Evolutionary conservation across 345 rosid species (phyloP).

Genomic region (Populus ilicifolia): DNA sequence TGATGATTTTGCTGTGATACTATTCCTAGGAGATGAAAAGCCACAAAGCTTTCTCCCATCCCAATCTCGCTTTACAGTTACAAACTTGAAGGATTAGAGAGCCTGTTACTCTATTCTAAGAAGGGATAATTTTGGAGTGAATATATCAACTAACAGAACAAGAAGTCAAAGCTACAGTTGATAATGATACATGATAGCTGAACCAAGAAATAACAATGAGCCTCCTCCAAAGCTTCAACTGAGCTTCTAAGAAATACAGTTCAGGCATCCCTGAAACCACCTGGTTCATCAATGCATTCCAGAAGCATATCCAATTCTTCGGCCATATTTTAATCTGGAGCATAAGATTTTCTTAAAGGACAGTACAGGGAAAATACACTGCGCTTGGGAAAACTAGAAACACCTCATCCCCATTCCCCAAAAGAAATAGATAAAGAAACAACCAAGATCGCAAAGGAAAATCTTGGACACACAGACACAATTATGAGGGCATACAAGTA

Average conservation of each 20-base stretch:
- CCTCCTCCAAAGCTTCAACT: slow-evolving; percentile 65
- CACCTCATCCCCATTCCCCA: background rate
- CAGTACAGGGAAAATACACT: slow-evolving; percentile 4
- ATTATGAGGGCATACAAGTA: background rate
- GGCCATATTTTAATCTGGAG: slow-evolving; percentile 70
- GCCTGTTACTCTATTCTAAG: background rate
- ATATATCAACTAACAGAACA: slow-evolving; percentile 11
- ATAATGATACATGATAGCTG: background rate
- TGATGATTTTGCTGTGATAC: background rate
- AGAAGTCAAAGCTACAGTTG: slow-evolving; percentile 6
- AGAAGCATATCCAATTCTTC: slow-evolving; percentile 73
- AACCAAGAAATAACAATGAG: background rate
- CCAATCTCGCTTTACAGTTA: background rate
- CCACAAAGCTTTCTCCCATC: background rate
- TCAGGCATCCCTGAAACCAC: slow-evolving; percentile 84
- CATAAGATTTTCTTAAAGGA: slow-evolving; percentile 4
- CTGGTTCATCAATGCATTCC: slow-evolving; percentile 62
- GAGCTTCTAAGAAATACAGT: slow-evolving; percentile 50
- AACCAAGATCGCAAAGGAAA: background rate
- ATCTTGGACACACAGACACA: background rate
- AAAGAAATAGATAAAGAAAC: background rate
- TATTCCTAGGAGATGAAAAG: background rate
- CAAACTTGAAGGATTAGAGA: background rate
- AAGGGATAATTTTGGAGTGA: background rate
- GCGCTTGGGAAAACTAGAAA: background rate